phyloP scores from a whole-genome alignment of 1,139 yeast species.

The Hemisphaericaspora subhashii region DNA sequence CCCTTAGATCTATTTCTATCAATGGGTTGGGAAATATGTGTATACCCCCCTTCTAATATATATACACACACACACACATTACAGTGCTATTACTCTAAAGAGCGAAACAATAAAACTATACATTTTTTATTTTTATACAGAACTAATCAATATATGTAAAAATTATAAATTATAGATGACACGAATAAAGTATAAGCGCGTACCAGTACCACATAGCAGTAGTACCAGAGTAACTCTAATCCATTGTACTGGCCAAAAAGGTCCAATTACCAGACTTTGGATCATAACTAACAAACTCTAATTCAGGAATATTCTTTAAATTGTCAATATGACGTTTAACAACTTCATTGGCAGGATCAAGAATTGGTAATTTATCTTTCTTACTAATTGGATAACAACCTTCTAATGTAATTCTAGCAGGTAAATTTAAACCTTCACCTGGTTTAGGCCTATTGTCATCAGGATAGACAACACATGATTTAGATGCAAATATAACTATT shows the following conservation, averaged over 20 bases:
- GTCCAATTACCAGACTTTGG: conserved; percentile 81
- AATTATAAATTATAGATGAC: too few species aligned
- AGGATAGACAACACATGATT: conserved; percentile 73
- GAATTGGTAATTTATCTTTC: conserved; percentile 70
- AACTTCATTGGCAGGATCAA: conserved; percentile 74
- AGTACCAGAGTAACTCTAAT: too few species aligned
- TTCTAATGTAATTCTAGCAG: conserved; percentile 70
- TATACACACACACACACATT: too few species aligned
- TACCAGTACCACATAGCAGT: too few species aligned
- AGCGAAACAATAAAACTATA: too few species aligned
- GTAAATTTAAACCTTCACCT: conserved; percentile 84
- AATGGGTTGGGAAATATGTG: too few species aligned
- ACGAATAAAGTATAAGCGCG: too few species aligned
- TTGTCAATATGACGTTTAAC: conserved; percentile 69
- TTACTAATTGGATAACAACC: conserved; percentile 77
- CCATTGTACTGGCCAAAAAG: conserved; percentile 48
- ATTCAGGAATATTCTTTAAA: conserved; percentile 58
- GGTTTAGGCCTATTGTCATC: conserved; percentile 58
- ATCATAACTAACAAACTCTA: conserved; percentile 74
- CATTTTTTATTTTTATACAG: too few species aligned
- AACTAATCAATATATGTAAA: too few species aligned
- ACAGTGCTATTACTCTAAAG: too few species aligned
- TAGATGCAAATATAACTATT: conserved; percentile 59
- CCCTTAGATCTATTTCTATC: too few species aligned
- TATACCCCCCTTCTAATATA: too few species aligned